phyloP scores from a whole-genome alignment of 1,284 basidiomycete species.

The Lignosus rhinocerotis region DNA sequence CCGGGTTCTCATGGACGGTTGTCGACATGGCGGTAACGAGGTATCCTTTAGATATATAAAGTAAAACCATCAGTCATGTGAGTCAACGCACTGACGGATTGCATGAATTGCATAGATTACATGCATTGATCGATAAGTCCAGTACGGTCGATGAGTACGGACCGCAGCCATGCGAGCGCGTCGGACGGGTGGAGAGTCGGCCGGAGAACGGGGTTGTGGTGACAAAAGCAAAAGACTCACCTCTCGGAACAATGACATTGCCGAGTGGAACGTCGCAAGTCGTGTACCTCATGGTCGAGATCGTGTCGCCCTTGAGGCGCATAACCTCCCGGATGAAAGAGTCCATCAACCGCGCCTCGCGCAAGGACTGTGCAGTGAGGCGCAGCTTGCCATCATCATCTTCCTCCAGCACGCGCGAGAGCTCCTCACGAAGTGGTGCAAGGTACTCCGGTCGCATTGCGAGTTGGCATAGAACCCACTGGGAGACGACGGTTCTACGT shows the following conservation, averaged over 20 bases:
- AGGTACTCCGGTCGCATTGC: constrained; percentile 43
- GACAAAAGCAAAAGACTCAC: constrained; percentile 15
- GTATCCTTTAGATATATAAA: constrained; percentile 18
- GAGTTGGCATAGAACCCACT: constrained; percentile 45
- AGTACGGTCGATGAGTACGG: too few relatives aligned
- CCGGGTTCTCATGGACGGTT: constrained; percentile 33
- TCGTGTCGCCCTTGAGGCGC: constrained; percentile 40
- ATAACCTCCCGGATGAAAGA: constrained; percentile 42
- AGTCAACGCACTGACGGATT: not conserved
- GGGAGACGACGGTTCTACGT: constrained; percentile 35
- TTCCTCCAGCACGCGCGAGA: constrained; percentile 27
- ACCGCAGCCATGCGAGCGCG: too few relatives aligned
- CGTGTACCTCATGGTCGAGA: constrained; percentile 35
- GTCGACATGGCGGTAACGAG: constrained; percentile 36
- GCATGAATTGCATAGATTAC: not conserved
- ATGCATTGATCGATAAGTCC: too few relatives aligned
- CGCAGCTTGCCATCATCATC: constrained; percentile 27
- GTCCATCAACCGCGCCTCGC: constrained; percentile 35
- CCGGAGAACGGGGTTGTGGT: not conserved
- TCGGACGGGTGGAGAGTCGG: too few relatives aligned
- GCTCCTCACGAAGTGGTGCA: constrained; percentile 45
- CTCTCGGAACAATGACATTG: constrained; percentile 37
- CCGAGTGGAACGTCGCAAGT: constrained; percentile 34
- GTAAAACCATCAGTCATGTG: not conserved
- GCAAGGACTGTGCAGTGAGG: constrained; percentile 33